Base-by-base conservation (phyloP, 305 asterid species). In the Fraxinus sp. region DNA sequence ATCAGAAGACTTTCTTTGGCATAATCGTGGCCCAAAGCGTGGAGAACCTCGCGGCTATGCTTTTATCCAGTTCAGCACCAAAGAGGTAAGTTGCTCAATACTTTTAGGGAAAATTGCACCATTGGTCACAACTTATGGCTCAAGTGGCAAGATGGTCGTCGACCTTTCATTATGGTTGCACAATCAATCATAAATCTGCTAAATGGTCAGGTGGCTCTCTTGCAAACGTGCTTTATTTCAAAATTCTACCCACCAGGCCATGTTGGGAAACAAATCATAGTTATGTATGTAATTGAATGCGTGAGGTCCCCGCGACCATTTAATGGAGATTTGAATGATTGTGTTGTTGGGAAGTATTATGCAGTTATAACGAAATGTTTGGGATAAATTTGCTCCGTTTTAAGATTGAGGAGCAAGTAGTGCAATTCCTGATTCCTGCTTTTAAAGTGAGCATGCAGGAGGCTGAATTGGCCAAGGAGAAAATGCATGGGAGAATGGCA, bases 381-480 rank as follows among this genome's bases (percentile, higher is more conserved):
- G 11, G 70, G 70, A 59, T 59, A 28, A 59, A 8, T 22, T 59
- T 59, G 11, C 70, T 52, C 70, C 30, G 0, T 59, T 59, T 59
- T 1, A 59, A 7, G 30, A 28, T 20, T 59, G 62, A 59, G 30
- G 30, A 22, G 30, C 70, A 20, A 59, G 24, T 4, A 1, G 7
- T 14, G 59, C 59, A 87, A 81, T 86, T 85, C 64, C 87, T 89
- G 90, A 88, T 90, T 89, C 90, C 89, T 84, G 86, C 83, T 77
- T 90, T 88, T 90, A 93, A 95, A 95, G 98, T 95, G 94, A 95
- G 97, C 84, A 93, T 91, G 98, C 96, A 95, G 98, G 98, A 93
- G 89, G 98, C 98, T 88, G 79, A 87, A 83, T 20, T 77, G 80
- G 98, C 98, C 87, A 95, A 92, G 93, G 98, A 93, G 89, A 91